Evolutionary conservation across 176 grass and related monocot genomes (phyloP), one percentile per base, ranked within the genome.

Genomic region (Tillandsia leiboldiana): DNA sequence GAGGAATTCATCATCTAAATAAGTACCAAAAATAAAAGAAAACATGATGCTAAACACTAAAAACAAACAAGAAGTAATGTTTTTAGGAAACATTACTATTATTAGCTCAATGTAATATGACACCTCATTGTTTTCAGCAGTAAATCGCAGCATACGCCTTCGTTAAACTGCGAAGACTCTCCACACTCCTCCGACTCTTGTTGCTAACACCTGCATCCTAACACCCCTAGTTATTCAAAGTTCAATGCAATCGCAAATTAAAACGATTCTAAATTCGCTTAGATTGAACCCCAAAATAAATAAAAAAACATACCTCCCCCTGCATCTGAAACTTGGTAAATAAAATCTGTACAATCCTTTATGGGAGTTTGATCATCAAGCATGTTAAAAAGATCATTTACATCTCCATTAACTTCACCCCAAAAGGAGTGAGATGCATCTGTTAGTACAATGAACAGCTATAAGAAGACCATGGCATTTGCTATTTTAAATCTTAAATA

Each of bases 111-210:
- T 65, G 54, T 8, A 59, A 42, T 17, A 59, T 59, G 54, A 20
- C 54, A 59, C 77, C 90, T 88, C 80, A 57, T 66, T 71, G 67
- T 48, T 90, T 65, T 93, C 84, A 66, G 87, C 76, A 82, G 83
- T 88, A 70, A 99, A 99, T 70, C 90, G 94, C 47, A 99, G 80
- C 83, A 87, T 93, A 51, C 94, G 89, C 66, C 89, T 87, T 63
- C 94, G 79, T 99, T 99, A 22, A 79, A 75, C 70, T 93, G 94
- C 18, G 84, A 86, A 66, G 87, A 83, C 67, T 93, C 94, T 48
- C 78, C 88, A n/a, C 71, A 82, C 76, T 93, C 84, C 26, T 84
- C 88, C 70, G 80, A 78, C 13, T 77, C 79, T 92, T 92, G 73
- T 63, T 11, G 12, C 70, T 70, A 56, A 90, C 78, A 75, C 81